These are phyloP conservation scores for Wallacemonas sp. DNA, from an alignment of 208 protist species.

Conservation along the genomic window DNA sequence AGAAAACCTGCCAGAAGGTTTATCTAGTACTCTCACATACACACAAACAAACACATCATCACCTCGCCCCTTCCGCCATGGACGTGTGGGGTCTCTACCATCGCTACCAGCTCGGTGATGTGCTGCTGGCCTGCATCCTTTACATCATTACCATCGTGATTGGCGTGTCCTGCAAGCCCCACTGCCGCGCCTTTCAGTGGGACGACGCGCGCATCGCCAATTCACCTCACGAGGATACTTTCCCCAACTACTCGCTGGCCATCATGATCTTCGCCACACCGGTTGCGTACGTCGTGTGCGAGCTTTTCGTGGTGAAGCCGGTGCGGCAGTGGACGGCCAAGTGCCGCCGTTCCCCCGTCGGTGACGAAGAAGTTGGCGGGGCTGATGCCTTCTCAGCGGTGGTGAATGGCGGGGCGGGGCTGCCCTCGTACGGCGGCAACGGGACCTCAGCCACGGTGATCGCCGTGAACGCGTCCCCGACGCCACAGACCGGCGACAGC, in stretches of 20 bases:
- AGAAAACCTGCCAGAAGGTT: too few relatives aligned
- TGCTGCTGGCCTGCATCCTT: conserved; percentile 25
- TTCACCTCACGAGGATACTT: conserved; percentile 47
- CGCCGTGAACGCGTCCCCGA: not conserved
- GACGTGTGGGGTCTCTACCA: not conserved
- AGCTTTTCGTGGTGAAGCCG: conserved; percentile 31
- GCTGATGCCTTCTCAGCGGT: not conserved
- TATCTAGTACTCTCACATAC: not conserved
- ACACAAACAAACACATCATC: conserved; percentile 5
- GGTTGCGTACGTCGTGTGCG: conserved; percentile 44
- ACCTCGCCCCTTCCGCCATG: conserved; percentile 1
- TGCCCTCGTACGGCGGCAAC: conserved; percentile 4
- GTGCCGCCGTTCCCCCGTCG: conserved; percentile 22
- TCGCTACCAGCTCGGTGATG: conserved; percentile 58
- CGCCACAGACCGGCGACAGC: not conserved
- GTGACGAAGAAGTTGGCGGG: not conserved
- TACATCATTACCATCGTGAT: conserved; percentile 21
- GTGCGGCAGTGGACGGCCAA: conserved; percentile 37
- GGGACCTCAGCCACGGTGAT: not conserved
- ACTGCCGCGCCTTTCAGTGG: conserved; percentile 79
- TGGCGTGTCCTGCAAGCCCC: conserved; percentile 16
- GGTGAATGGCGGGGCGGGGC: too few relatives aligned
- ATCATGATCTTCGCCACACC: conserved; percentile 41
- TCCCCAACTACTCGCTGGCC: conserved; percentile 59
- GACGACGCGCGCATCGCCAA: conserved; percentile 68